These are phyloP conservation scores for Handroanthus guayacan DNA, from an alignment of 257 asterid species.

Conservation along the genomic window DNA sequence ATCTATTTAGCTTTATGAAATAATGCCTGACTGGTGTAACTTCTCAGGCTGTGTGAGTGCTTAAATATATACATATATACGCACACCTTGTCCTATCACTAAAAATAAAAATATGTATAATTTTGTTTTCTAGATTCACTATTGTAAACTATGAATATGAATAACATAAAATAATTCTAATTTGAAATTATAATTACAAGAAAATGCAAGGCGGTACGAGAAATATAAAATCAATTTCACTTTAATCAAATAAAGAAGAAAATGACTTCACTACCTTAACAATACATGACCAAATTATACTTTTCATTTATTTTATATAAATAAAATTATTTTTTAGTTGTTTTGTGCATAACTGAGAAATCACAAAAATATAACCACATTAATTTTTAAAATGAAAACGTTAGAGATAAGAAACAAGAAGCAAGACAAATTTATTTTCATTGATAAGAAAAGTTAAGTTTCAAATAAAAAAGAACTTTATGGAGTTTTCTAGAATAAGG, in stretches of 20 bases:
- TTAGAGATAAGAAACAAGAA: neutral
- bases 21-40: too few species aligned
- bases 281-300: neutral
- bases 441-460: neutral
- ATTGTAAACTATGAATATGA: too few species aligned
- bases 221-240: neutral
- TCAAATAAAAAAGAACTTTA: neutral
- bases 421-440: neutral
- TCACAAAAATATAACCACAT: neutral
- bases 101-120: too few species aligned
- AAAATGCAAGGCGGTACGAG: neutral
- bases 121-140: too few species aligned
- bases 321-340: neutral
- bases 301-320: too few species aligned
- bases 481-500: neutral
- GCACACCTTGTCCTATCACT: too few species aligned
- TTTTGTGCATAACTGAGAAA: neutral
- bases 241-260: neutral
- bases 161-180: neutral
- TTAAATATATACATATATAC: too few species aligned
- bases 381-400: neutral
- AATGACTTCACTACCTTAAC: neutral
- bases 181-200: neutral
- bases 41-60: too few species aligned
- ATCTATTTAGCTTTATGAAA: too few species aligned